phyloP scores from a whole-genome alignment of 176 grass and related monocot genomes.

The Avena atlantica region DNA sequence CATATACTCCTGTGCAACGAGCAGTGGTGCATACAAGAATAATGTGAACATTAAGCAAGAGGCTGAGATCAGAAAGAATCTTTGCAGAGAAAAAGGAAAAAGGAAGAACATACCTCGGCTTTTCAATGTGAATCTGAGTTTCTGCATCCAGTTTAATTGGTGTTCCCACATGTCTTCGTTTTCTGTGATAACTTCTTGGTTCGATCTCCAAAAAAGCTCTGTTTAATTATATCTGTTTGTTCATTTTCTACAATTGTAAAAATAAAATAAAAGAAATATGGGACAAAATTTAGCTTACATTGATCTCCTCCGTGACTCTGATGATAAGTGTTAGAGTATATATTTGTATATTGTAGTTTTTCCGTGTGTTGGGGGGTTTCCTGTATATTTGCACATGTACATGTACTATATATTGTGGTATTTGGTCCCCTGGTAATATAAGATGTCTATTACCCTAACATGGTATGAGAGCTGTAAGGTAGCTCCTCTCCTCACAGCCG shows the following conservation, averaged over 20 bases:
- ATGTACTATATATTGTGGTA: too few relatives aligned
- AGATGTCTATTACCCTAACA: too few relatives aligned
- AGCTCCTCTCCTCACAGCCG: too few relatives aligned
- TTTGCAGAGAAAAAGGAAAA: background rate
- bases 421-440: too few relatives aligned
- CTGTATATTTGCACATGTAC: too few relatives aligned
- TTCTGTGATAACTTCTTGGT: conserved; percentile 38
- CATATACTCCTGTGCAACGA: too few relatives aligned
- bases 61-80: background rate
- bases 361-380: too few relatives aligned
- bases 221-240: conserved; percentile 6
- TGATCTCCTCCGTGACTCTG: conserved; percentile 59
- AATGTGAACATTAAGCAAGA: background rate
- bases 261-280: background rate
- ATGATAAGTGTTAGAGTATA: too few relatives aligned
- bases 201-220: conserved; percentile 45
- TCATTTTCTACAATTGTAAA: background rate
- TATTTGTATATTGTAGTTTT: too few relatives aligned
- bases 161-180: conserved; percentile 39
- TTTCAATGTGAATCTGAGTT: conserved; percentile 52
- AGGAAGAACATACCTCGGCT: conserved; percentile 52
- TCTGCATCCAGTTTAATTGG: conserved; percentile 63
- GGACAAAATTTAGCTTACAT: conserved; percentile 39
- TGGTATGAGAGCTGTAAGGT: too few relatives aligned
- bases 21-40: too few relatives aligned